Evolutionary conservation across 1,284 basidiomycete species (phyloP), one percentile per base, ranked within the genome.

Genomic region (Serendipita sp.): DNA sequence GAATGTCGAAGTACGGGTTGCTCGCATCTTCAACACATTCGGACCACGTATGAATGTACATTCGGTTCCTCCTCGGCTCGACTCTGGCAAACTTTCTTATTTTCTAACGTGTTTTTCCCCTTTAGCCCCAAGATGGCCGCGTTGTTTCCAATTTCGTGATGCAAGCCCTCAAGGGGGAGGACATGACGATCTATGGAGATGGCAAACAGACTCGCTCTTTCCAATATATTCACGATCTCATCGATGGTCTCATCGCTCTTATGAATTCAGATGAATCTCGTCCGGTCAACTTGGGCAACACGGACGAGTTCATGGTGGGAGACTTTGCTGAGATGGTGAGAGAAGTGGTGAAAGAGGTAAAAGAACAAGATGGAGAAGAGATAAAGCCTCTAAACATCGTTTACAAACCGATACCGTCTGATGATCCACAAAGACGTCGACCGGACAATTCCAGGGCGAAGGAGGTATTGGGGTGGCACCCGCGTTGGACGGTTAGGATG

Each of bases 71-170:
- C 30, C 22, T 50, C 2, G 29, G 22, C 32, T 29, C 58, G 55
- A 22, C 17, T 66, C 77, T 78, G 78, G 42, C 79, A 78, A 22
- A 80, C 79, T 80, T 66, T 61, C 78, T 74, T 30, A 38, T 45
- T 38, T 29, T 2, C 29, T 64, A 41, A 29, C 47, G 49, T 66
- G 15, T 30, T 17, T 60, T 22, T 22, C 22, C 22, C 22, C 66
- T 61, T 26, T 49, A 8, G 77, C 91, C 93, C 1, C 84, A 85
- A 71, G 95, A 98, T 71, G 95, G 95, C 29, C 88, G 95, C 64
- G 93, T 99, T 64, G 95, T 99, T 41, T 95, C 92, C 71, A 98
- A 98, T 77, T 97, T 99, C 74, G 95, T 97, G 71, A 88, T 97
- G 63, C 94, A 97, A 71, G 95, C 94, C 6, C 83, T 99, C 64